Percentiles rank a stretch among this genome's conserved stretches.
These are phyloP conservation scores for Sporisorium graminicola DNA, from an alignment of 1,284 basidiomycete genomes.

Conservation along the genomic window DNA sequence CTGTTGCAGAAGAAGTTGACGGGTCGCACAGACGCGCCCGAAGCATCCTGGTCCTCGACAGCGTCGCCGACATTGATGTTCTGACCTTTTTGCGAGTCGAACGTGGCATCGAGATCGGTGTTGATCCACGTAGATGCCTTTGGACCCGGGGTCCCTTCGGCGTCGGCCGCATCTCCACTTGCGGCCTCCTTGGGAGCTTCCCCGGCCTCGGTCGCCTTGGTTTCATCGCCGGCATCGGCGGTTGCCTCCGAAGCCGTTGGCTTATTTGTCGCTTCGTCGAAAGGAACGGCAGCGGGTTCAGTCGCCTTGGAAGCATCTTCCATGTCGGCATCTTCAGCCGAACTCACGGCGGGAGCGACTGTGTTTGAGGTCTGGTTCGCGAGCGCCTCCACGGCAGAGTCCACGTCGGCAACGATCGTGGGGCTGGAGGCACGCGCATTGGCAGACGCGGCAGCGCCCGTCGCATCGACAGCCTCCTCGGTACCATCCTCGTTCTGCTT, in stretches of 20 bases:
- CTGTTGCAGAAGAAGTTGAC: conserved; percentile 89
- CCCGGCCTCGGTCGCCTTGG: conserved; percentile 12
- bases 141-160: conserved; percentile 20
- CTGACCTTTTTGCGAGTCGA: conserved; percentile 56
- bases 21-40: conserved; percentile 51
- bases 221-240: conserved; percentile 6
- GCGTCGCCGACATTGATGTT: conserved; percentile 36
- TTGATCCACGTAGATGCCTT: conserved; percentile 72
- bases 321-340: conserved; percentile 54
- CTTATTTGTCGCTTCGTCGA: conserved; percentile 7
- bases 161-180: conserved; percentile 21
- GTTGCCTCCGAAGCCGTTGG: background rate
- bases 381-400: conserved; percentile 43
- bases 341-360: conserved; percentile 31
- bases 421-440: conserved; percentile 44
- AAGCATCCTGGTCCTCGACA: conserved; percentile 34
- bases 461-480: conserved; percentile 39
- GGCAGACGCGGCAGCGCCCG: conserved; percentile 39
- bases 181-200: conserved; percentile 21
- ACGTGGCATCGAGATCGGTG: conserved; percentile 67
- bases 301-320: conserved; percentile 37
- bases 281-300: background rate
- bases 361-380: conserved; percentile 52
- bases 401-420: conserved; percentile 46
- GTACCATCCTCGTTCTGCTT: conserved; percentile 48